Conservation (phyloP, 805 yeast species). For the Ogataea paraovalis region DNA sequence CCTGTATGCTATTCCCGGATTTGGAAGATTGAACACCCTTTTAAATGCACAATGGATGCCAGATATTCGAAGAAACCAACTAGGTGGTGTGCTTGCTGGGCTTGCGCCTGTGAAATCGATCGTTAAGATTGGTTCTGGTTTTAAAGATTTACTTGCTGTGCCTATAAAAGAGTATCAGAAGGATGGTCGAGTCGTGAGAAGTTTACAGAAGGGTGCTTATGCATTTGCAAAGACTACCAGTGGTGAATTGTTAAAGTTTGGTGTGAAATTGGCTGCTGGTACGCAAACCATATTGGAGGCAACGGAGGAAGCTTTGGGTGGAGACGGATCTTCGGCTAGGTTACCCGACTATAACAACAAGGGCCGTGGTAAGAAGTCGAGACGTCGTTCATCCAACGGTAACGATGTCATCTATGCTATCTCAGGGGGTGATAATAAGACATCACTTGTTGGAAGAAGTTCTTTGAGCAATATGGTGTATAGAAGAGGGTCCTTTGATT, state of each 20-base stretch:
- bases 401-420: constrained; percentile 11
- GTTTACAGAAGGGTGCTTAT: constrained; percentile 70
- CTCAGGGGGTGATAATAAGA: constrained; percentile 9
- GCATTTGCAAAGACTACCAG: constrained; percentile 75
- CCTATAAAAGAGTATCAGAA: constrained; percentile 72
- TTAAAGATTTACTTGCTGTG: constrained; percentile 65
- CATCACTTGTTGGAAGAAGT: constrained; percentile 1
- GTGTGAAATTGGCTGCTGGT: constrained; percentile 83
- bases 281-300: constrained; percentile 77
- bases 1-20: constrained; percentile 75
- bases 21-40: constrained; percentile 50
- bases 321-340: constrained; percentile 53
- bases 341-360: constrained; percentile 12
- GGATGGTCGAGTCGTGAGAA: constrained; percentile 65
- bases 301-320: constrained; percentile 77
- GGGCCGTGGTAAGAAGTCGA: constrained; percentile 4
- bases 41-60: constrained; percentile 83
- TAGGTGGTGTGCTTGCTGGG: constrained; percentile 79
- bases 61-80: constrained; percentile 75
- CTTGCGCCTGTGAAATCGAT: constrained; percentile 76
- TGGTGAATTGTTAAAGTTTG: constrained; percentile 73
- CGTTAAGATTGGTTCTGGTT: constrained; percentile 73
- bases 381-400: constrained; percentile 12
- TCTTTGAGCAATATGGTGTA: constrained; percentile 11
- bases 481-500: constrained; percentile 24